phyloP scores from a whole-genome alignment of 805 yeast genomes.

The Clavispora carvajalis region DNA sequence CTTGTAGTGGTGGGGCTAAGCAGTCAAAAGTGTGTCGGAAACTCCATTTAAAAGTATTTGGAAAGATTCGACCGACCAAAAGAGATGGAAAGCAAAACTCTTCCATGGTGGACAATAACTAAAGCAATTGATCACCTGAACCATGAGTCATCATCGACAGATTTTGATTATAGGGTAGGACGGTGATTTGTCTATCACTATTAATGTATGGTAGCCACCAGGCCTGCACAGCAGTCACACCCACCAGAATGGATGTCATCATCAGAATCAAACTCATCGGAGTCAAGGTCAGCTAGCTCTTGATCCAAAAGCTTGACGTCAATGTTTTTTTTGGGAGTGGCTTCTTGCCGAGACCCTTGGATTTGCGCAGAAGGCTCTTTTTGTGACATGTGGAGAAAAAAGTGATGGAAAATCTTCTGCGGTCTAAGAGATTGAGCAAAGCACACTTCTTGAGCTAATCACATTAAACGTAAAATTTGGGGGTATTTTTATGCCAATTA shows the following conservation, averaged over 20 bases:
- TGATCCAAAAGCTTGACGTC: slow-evolving; percentile 16
- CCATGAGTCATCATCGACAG: too few species aligned
- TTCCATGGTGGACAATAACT: too few species aligned
- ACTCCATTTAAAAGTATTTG: too few species aligned
- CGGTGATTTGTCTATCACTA: neutral
- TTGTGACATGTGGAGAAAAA: neutral
- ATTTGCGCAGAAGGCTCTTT: neutral
- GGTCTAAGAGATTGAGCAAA: neutral
- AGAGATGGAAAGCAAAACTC: too few species aligned
- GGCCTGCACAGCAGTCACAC: slow-evolving; percentile 16
- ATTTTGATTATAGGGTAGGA: too few species aligned
- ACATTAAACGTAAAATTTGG: too few species aligned
- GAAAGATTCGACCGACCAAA: too few species aligned
- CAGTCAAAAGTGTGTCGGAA: too few species aligned
- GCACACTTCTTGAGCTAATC: neutral
- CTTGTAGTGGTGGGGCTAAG: too few species aligned
- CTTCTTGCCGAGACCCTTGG: neutral
- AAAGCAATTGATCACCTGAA: too few species aligned
- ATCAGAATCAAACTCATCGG: slow-evolving; percentile 15
- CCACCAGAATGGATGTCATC: slow-evolving; percentile 12
- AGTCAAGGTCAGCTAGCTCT: slow-evolving; percentile 16
- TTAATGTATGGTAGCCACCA: slow-evolving; percentile 10
- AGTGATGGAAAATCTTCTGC: too few species aligned
- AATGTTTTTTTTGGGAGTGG: slow-evolving; percentile 3
- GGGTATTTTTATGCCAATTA: too few species aligned